Percentiles rank a stretch among this genome's conserved stretches.
Conservation (phyloP, 805 yeast species). For the Kuraishia capsulata region DNA sequence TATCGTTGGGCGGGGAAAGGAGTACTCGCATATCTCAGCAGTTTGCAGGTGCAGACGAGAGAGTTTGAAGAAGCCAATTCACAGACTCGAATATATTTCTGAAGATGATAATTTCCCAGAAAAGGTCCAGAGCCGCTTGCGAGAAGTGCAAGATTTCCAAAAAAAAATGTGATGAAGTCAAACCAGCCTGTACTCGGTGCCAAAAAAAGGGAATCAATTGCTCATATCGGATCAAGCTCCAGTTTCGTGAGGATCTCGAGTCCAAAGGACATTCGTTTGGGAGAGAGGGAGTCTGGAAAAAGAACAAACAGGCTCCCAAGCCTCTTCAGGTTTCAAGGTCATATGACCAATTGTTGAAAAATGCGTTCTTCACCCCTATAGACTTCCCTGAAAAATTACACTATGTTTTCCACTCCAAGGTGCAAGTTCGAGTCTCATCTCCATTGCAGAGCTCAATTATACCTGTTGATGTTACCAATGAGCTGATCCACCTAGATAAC, state of each 20-base stretch:
- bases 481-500: background rate
- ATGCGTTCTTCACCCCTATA: background rate
- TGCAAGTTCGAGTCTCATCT: too few relatives aligned
- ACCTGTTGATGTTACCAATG: background rate
- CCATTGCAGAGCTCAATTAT: too few relatives aligned
- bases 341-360: background rate
- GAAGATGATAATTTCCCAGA: background rate
- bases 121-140: conserved; percentile 14
- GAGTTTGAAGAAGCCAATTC: too few relatives aligned
- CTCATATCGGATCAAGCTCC: conserved; percentile 5
- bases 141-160: conserved; percentile 10
- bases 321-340: background rate
- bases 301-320: background rate
- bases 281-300: conserved; percentile 8
- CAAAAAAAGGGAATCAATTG: conserved; percentile 13
- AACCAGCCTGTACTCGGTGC: conserved; percentile 28
- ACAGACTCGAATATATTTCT: too few relatives aligned
- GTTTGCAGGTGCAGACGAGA: too few relatives aligned
- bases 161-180: conserved; percentile 28
- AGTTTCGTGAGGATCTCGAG: conserved; percentile 8
- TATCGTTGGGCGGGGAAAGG: too few relatives aligned
- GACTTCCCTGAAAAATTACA: too few relatives aligned
- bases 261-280: conserved; percentile 7
- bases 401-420: background rate
- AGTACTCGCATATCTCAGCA: too few relatives aligned